phyloP scores from a whole-genome alignment of 768 basidiomycete species.

The Leccinum aurantiacum region DNA sequence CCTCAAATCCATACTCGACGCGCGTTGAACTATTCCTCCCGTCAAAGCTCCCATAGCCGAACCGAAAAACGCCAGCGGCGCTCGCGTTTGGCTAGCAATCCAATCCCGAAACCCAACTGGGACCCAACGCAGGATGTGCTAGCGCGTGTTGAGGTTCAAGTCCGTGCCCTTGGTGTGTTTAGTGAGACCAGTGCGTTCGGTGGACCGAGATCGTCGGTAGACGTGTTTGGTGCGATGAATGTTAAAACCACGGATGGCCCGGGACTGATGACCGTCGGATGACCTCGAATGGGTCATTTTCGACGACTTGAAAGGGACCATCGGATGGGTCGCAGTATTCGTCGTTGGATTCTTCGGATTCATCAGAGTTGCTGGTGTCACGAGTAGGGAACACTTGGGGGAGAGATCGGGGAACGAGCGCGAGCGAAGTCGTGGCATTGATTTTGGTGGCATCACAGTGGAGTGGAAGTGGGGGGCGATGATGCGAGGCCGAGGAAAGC shows the following conservation, averaged over 20 bases:
- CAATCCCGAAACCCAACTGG: no score
- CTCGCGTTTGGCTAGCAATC: no score
- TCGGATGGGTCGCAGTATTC: neutral
- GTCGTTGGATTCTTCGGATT: neutral
- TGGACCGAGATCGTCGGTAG: no score
- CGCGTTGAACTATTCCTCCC: neutral
- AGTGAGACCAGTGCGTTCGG: no score
- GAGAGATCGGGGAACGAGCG: neutral
- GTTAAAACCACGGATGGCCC: neutral
- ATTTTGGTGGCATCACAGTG: neutral
- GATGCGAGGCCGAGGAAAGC: neutral
- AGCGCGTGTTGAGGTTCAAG: no score
- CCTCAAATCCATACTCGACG: neutral
- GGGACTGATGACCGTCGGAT: neutral
- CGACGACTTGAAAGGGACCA: neutral
- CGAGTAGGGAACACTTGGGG: neutral
- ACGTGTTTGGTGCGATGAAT: no score
- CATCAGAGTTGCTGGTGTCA: neutral
- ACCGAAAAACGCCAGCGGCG: no score
- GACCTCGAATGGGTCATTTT: neutral
- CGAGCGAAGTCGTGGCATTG: neutral
- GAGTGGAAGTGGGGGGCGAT: no score
- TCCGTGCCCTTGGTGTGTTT: no score
- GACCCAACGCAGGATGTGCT: no score
- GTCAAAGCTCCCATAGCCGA: neutral